Conservation (phyloP, 495 filamentous ascomycete species). For the Aspergillus panamensis region DNA sequence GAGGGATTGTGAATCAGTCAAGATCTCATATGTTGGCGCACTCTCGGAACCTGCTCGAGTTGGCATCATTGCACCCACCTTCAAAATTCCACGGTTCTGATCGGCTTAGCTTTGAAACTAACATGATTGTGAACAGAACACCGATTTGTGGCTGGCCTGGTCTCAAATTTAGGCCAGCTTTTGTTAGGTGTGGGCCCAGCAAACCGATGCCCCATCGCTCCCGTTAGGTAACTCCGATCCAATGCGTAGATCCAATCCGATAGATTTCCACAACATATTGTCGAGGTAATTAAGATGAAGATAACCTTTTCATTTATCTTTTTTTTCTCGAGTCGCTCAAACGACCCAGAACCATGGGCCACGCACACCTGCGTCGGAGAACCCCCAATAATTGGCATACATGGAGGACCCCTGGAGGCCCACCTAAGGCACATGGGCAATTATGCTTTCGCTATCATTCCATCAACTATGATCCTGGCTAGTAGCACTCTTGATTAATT, state of each 20-base stretch:
- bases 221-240: constrained; percentile 4
- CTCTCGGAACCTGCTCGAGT: background rate
- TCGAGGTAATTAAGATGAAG: background rate
- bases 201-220: background rate
- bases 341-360: background rate
- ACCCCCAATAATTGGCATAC: background rate
- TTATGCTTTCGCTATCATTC: background rate
- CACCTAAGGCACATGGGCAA: constrained; percentile 1
- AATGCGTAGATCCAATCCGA: constrained; percentile 5
- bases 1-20: background rate
- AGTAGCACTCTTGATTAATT: background rate
- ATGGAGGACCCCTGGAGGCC: constrained; percentile 7
- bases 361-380: too few species aligned
- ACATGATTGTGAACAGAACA: background rate
- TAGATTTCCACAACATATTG: background rate
- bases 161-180: background rate
- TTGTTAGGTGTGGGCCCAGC: background rate
- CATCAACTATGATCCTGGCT: background rate
- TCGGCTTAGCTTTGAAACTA: background rate
- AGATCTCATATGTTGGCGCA: background rate
- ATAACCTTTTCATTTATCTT: background rate
- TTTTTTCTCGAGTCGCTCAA: background rate
- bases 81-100: background rate
- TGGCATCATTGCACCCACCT: background rate
- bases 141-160: background rate